These are phyloP conservation scores for Phytophthora sp. DNA, from an alignment of 352 stramenopile genomes.

Conservation along the genomic window DNA sequence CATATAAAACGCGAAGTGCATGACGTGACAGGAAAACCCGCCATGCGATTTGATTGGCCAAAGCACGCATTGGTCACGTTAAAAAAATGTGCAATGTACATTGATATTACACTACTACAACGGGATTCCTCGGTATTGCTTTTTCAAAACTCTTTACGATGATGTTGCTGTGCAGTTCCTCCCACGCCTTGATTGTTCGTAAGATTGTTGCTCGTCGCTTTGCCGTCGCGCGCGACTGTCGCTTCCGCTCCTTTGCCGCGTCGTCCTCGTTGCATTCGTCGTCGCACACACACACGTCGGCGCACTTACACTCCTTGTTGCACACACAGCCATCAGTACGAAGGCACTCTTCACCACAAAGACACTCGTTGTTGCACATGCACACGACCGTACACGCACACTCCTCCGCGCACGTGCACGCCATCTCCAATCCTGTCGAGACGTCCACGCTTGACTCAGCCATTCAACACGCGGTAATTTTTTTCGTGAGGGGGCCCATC, in stretches of 20 bases:
- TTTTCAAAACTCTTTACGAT: background rate
- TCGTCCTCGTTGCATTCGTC: background rate
- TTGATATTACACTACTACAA: background rate
- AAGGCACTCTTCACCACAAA: background rate
- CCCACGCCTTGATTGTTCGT: background rate
- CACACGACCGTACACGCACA: background rate
- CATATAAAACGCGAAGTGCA: background rate
- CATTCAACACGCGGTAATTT: background rate
- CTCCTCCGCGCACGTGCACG: too few species aligned
- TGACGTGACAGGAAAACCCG: background rate
- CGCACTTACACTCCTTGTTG: background rate
- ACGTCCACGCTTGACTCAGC: background rate
- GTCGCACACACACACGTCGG: background rate
- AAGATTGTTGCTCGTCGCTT: background rate
- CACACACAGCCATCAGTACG: background rate
- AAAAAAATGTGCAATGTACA: background rate
- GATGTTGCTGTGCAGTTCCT: background rate
- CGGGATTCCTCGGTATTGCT: background rate
- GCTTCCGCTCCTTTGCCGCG: background rate
- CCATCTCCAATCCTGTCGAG: too few species aligned
- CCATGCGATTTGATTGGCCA: background rate
- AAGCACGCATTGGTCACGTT: background rate
- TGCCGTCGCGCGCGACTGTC: background rate
- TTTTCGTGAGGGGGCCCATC: conserved; percentile 17
- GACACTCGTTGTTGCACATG: background rate